These are phyloP conservation scores for Aspergillus sojae DNA, from an alignment of 2,329 filamentous ascomycete species.

Conservation along the genomic window DNA sequence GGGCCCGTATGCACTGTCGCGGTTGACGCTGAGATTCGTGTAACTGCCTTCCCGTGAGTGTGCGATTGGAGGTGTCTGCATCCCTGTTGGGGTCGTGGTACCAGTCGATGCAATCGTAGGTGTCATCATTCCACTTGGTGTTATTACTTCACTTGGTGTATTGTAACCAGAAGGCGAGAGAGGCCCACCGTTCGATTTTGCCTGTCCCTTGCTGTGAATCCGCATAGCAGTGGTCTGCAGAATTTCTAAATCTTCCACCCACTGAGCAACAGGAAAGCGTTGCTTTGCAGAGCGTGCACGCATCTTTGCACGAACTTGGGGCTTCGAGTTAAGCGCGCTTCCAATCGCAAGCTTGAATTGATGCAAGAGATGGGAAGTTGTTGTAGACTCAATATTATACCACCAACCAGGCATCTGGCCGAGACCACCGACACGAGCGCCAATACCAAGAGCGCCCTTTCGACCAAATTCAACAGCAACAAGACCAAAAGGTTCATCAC, in stretches of 20 bases:
- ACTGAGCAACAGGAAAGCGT: constrained; percentile 68
- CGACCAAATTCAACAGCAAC: constrained; percentile 71
- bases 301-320: constrained; percentile 62
- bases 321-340: constrained; percentile 61
- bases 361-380: constrained; percentile 63
- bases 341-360: constrained; percentile 68
- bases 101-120: constrained; percentile 28
- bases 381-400: constrained; percentile 69
- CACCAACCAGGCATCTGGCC: constrained; percentile 74
- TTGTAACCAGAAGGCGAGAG: constrained; percentile 47
- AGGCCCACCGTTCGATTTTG: constrained; percentile 33
- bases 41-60: constrained; percentile 36
- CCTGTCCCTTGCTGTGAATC: constrained; percentile 52
- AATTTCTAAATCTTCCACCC: constrained; percentile 66
- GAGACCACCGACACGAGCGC: constrained; percentile 66
- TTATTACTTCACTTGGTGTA: constrained; percentile 44
- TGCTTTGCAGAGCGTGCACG: constrained; percentile 66
- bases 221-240: constrained; percentile 64
- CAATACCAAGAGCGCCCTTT: constrained; percentile 68
- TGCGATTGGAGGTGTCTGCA: constrained; percentile 37
- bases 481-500: constrained; percentile 70
- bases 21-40: constrained; percentile 31
- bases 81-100: constrained; percentile 30
- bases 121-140: constrained; percentile 15
- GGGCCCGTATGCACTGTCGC: constrained; percentile 37